Conservation (phyloP, 306 rosid species). For the Sphenostylis stenocarpa region DNA sequence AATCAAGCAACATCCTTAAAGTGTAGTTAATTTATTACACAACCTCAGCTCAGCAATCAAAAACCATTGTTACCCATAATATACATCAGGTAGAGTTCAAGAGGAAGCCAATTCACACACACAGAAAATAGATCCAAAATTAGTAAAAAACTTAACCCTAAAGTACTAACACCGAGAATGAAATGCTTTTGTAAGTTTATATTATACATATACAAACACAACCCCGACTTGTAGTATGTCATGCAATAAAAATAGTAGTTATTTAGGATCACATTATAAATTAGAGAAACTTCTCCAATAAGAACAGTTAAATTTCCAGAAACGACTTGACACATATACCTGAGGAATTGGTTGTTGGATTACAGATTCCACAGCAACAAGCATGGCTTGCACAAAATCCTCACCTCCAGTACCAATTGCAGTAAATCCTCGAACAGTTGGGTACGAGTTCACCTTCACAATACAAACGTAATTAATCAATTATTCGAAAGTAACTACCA, state of each 20-base stretch:
- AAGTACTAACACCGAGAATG: background rate
- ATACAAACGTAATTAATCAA: background rate
- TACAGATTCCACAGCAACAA: slow-evolving; percentile 72
- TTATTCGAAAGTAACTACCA: background rate
- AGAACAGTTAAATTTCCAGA: background rate
- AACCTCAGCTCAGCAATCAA: no score
- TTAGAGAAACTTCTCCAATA: slow-evolving; percentile 8
- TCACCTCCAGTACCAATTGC: slow-evolving; percentile 88
- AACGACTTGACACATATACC: slow-evolving; percentile 34
- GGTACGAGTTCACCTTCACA: slow-evolving; percentile 72
- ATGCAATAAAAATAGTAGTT: background rate
- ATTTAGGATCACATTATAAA: background rate
- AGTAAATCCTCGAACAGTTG: slow-evolving; percentile 75
- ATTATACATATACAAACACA: background rate
- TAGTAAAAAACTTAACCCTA: background rate
- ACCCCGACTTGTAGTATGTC: background rate
- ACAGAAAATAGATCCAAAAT: background rate
- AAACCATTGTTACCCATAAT: background rate
- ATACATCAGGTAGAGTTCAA: background rate
- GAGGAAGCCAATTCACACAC: background rate
- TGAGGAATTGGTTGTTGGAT: slow-evolving; percentile 68
- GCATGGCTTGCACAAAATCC: slow-evolving; percentile 84
- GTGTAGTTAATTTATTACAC: no score
- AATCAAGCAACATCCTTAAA: no score
- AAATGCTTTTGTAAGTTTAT: background rate